Base-by-base conservation (phyloP, 2,329 filamentous ascomycete genomes). In the Westerdykella sp. region DNA sequence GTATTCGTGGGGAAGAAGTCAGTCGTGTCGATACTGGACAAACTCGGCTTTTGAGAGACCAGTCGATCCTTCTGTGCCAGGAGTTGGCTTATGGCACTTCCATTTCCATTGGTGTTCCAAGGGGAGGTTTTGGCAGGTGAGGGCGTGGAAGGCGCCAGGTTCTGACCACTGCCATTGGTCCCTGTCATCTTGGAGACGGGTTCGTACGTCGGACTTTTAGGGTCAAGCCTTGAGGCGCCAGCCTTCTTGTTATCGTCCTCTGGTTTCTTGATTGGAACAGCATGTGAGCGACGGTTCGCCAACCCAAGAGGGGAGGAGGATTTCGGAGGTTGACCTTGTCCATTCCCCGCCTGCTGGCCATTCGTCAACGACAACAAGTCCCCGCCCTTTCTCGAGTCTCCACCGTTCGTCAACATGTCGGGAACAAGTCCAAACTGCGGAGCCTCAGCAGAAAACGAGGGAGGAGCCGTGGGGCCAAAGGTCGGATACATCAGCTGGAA, bases 1-100 rank as follows among this genome's bases (percentile, higher is more conserved):
- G 67, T 63, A 37, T 69, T 69, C 7, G 51, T 63, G 9, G 67
- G 67, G 35, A 69, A 69, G 54, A 69, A 69, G 44, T 69, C 66
- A 16, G 60, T 64, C 6, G 67, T 69, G 39, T 65, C 62, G 34
- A 69, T 59, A 43, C 65, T 69, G 4, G 66, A 67, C 21, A 66
- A 45, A 46, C 66, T 69, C 28, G 51, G 56, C 47, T 66, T 63
- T 37, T 62, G 62, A 39, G 55, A 58, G 13, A 61, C 39, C n/a
- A 41, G 41, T 12, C 44, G 51, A 12, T 46, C 40, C 31, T 49
- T 48, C 13, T 37, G 44, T 16, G 31, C 36, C 15, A 28, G 34
- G 34, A 9, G 14, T 36, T 39, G 22, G 32, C n/a, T 9, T 14
- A 35, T 9, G 16, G 3, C 23, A 41, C 42, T 23, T 41, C 43